Evolutionary conservation across 148 eudicot species (phyloP).

Genomic region (Nepenthes mirabilis): DNA sequence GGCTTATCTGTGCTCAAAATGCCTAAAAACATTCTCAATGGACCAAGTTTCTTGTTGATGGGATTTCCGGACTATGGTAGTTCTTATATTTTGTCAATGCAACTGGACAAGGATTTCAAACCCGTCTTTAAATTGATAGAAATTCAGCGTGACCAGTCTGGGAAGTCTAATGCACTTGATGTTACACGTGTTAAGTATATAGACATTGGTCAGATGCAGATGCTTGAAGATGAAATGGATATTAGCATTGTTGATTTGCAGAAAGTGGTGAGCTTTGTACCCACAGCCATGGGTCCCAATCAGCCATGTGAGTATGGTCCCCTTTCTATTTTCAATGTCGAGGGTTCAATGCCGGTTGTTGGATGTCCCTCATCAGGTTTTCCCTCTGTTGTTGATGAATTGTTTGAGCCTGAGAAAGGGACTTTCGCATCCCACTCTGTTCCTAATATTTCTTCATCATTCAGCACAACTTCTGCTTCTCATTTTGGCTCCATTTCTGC

Average conservation of each 20-base stretch:
- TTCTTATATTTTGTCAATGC: constrained; percentile 74
- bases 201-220: constrained; percentile 61
- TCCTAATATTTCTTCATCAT: constrained; percentile 27
- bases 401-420: constrained; percentile 77
- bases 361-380: constrained; percentile 46
- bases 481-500: constrained; percentile 16
- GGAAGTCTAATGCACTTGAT: constrained; percentile 37
- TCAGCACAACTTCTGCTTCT: constrained; percentile 31
- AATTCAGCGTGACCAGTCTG: constrained; percentile 25
- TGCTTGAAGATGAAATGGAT: constrained; percentile 78
- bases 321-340: constrained; percentile 27
- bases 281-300: constrained; percentile 19
- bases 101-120: constrained; percentile 71
- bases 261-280: constrained; percentile 31
- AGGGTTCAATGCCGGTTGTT: too few relatives aligned
- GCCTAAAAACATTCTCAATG: constrained; percentile 54
- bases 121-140: constrained; percentile 67
- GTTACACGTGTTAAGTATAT: constrained; percentile 46
- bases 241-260: constrained; percentile 57
- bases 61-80: constrained; percentile 86
- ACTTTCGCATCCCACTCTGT: constrained; percentile 26
- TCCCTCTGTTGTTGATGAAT: constrained; percentile 76
- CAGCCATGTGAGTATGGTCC: constrained; percentile 36
- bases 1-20: constrained; percentile 51
- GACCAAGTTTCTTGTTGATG: constrained; percentile 52